Percentiles rank a stretch among this genome's conserved stretches.
These are phyloP conservation scores for Cinnamomum chago DNA, from an alignment of 164 flowering plant genomes.

Conservation along the genomic window DNA sequence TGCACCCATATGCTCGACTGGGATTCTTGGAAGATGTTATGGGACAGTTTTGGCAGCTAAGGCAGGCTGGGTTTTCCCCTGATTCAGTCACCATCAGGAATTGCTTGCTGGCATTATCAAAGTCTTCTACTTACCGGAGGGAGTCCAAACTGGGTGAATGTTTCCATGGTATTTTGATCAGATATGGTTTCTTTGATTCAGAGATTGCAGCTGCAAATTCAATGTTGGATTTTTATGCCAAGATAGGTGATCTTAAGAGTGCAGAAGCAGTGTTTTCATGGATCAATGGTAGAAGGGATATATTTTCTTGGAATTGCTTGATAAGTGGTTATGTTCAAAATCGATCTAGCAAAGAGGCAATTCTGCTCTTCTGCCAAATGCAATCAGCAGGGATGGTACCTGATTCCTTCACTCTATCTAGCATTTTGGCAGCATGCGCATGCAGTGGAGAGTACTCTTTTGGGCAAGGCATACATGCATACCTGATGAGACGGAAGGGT, in stretches of 20 bases:
- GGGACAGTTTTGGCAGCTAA: slow-evolving; percentile 10
- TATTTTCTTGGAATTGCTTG: slow-evolving; percentile 20
- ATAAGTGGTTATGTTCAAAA: slow-evolving; percentile 10
- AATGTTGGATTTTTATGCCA: slow-evolving; percentile 15
- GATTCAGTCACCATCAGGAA: slow-evolving; percentile 18
- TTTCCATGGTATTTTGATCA: slow-evolving; percentile 14
- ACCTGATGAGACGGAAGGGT: background rate
- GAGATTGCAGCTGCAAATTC: slow-evolving; percentile 13
- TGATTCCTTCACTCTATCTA: slow-evolving; percentile 17
- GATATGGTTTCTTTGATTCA: slow-evolving; percentile 10
- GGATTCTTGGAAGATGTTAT: slow-evolving; percentile 10
- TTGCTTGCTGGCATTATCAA: slow-evolving; percentile 13
- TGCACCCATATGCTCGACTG: slow-evolving; percentile 14
- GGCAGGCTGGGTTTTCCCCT: slow-evolving; percentile 11
- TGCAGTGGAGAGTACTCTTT: slow-evolving; percentile 1
- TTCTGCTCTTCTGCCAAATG: slow-evolving; percentile 13
- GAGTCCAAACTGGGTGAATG: slow-evolving; percentile 12
- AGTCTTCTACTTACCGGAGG: slow-evolving; percentile 1
- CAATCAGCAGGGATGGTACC: background rate
- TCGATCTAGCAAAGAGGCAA: slow-evolving; percentile 5
- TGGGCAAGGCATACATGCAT: slow-evolving; percentile 12
- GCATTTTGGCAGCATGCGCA: slow-evolving; percentile 15
- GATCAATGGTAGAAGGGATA: slow-evolving; percentile 7
- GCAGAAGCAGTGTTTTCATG: slow-evolving; percentile 12
- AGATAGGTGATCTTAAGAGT: slow-evolving; percentile 3